Evolutionary conservation across 768 basidiomycete species (phyloP).

Genomic region (Holtermanniella nyarrowii): DNA sequence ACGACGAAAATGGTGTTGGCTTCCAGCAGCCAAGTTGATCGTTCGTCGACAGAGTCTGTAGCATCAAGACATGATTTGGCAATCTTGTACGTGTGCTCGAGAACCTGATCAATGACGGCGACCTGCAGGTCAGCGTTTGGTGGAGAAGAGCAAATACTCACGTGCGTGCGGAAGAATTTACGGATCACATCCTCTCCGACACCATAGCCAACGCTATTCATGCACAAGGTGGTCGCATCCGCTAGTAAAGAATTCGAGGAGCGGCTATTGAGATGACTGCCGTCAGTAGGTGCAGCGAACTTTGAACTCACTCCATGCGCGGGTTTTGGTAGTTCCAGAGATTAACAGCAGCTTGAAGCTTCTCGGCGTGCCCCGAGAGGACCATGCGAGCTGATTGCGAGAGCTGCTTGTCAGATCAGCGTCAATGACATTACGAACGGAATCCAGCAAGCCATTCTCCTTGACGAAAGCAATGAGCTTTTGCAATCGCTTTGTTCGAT

Average conservation of each 20-base stretch:
- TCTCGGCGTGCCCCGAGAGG: conserved; percentile 74
- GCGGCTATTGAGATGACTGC: conserved; percentile 19
- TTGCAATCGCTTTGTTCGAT: conserved; percentile 62
- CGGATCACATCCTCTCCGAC: conserved; percentile 67
- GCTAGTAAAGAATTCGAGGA: conserved; percentile 51
- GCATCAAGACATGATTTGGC: conserved; percentile 40
- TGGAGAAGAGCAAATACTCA: conserved; percentile 12
- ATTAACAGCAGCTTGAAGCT: conserved; percentile 66
- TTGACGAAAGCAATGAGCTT: conserved; percentile 86
- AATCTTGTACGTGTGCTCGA: conserved; percentile 53
- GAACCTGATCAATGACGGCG: conserved; percentile 55
- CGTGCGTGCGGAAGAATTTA: conserved; percentile 65
- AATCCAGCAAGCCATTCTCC: conserved; percentile 66
- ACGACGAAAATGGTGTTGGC: conserved; percentile 64
- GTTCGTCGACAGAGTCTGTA: conserved; percentile 46
- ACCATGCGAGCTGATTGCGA: conserved; percentile 66
- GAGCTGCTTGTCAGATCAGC: conserved; percentile 48
- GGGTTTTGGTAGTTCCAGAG: conserved; percentile 53
- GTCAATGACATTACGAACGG: conserved; percentile 46
- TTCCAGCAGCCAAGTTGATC: conserved; percentile 50
- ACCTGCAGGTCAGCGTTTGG: conserved; percentile 38
- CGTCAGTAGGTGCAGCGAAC: conserved; percentile 27
- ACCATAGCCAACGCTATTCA: conserved; percentile 51
- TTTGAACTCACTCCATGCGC: conserved; percentile 32
- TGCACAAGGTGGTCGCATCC: conserved; percentile 57